Percentiles rank a stretch among this genome's conserved stretches.
Evolutionary conservation across 2,329 filamentous ascomycete genomes (phyloP).

Genomic region (Aureobasidium lini): DNA sequence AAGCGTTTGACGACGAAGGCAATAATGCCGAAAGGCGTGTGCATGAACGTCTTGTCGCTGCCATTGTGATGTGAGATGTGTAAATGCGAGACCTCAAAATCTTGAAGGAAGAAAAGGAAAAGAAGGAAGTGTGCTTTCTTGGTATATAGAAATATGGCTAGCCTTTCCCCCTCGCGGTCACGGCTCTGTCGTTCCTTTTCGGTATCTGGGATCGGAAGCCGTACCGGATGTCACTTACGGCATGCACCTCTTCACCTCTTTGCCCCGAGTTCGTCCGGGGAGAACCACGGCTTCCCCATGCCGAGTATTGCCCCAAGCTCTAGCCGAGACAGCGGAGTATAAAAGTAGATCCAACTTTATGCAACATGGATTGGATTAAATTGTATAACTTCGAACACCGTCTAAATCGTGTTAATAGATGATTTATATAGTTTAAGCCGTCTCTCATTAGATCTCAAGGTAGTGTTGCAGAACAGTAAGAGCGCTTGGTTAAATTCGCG

Average conservation of each 20-base stretch:
- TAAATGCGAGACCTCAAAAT: neutral
- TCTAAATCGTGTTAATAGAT: too few species aligned
- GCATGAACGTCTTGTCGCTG: constrained; percentile 10
- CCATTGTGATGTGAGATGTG: neutral
- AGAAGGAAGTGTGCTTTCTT: neutral
- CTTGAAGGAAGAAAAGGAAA: neutral
- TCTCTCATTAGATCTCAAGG: too few species aligned
- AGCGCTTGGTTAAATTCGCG: too few species aligned
- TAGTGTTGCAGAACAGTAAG: too few species aligned
- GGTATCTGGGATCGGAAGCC: constrained; percentile 6
- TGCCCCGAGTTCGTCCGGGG: constrained; percentile 1
- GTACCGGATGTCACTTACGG: neutral
- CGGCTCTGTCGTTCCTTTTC: neutral
- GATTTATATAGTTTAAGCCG: too few species aligned
- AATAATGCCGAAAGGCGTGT: constrained; percentile 8
- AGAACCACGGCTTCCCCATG: neutral
- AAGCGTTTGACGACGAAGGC: neutral
- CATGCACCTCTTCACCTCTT: neutral
- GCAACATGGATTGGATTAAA: neutral
- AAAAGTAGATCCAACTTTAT: neutral
- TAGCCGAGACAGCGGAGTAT: neutral
- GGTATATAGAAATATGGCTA: constrained; percentile 1
- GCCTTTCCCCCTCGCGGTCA: neutral
- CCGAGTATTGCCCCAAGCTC: neutral
- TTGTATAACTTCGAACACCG: too few species aligned